These are phyloP conservation scores for Rhodofomes roseus DNA, from an alignment of 1,284 basidiomycete species.

Conservation along the genomic window DNA sequence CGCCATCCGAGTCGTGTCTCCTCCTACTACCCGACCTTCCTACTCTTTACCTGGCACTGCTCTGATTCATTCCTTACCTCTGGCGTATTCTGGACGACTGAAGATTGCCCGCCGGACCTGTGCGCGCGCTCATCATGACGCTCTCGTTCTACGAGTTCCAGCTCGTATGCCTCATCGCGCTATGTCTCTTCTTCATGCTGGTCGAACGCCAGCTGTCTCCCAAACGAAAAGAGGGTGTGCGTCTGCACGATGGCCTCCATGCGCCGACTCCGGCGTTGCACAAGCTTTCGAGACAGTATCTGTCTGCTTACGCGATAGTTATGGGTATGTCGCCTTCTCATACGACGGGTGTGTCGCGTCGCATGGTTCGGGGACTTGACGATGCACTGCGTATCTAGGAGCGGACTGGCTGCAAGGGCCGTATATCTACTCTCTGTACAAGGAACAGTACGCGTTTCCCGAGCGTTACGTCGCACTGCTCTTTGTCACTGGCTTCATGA, in stretches of 20 bases:
- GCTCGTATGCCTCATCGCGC: conserved; percentile 38
- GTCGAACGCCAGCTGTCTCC: conserved; percentile 42
- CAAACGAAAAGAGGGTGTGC: conserved; percentile 10
- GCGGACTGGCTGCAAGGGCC: conserved; percentile 81
- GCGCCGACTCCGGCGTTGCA: conserved; percentile 21
- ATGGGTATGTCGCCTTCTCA: conserved; percentile 48
- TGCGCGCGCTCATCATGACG: background rate
- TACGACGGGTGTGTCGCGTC: background rate
- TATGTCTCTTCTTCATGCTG: conserved; percentile 44
- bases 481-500: conserved; percentile 71
- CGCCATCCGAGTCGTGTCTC: too few relatives aligned
- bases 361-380: background rate
- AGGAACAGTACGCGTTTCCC: conserved; percentile 61
- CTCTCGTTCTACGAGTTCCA: conserved; percentile 50
- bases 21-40: too few relatives aligned
- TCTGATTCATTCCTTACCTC: background rate
- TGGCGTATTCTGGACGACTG: too few relatives aligned
- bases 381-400: conserved; percentile 33
- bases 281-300: conserved; percentile 51
- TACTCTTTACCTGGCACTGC: too few relatives aligned
- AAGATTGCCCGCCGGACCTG: background rate
- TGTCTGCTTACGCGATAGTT: conserved; percentile 65
- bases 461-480: conserved; percentile 63
- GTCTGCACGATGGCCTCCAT: conserved; percentile 19
- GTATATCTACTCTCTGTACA: conserved; percentile 70